Evolutionary conservation across 192 early-diverging fungal species (phyloP).

Genomic region (Coemansia sp.): DNA sequence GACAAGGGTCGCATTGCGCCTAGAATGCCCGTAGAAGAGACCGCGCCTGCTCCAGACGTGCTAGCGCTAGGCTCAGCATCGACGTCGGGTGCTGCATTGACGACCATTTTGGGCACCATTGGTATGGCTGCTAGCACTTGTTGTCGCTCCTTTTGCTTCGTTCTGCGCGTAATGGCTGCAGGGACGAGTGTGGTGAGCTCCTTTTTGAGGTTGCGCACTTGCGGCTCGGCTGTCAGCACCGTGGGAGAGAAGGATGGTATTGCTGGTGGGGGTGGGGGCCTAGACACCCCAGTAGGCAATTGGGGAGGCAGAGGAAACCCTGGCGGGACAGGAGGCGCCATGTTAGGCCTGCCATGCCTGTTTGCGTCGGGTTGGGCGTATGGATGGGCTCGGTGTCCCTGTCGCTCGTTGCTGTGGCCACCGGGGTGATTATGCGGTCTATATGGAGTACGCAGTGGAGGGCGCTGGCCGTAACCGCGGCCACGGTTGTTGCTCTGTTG

Average conservation of each 20-base stretch:
- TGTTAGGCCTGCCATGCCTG: neutral
- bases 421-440: neutral
- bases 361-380: neutral
- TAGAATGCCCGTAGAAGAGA: constrained; percentile 4
- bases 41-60: neutral
- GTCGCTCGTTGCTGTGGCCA: neutral
- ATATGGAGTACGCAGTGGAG: neutral
- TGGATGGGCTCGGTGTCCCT: neutral
- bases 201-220: constrained; percentile 77
- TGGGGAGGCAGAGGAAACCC: neutral
- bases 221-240: constrained; percentile 72
- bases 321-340: neutral
- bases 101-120: constrained; percentile 56
- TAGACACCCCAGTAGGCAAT: neutral
- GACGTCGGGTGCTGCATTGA: constrained; percentile 72
- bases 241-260: constrained; percentile 12
- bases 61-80: constrained; percentile 34
- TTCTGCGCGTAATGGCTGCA: constrained; percentile 56
- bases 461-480: neutral
- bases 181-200: constrained; percentile 75
- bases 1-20: constrained; percentile 5
- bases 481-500: neutral
- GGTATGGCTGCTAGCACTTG: constrained; percentile 44
- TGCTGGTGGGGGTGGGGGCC: constrained; percentile 4
- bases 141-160: constrained; percentile 39